Evolutionary conservation across 805 yeast species (phyloP).

Genomic region (Starmerella scarabaei): DNA sequence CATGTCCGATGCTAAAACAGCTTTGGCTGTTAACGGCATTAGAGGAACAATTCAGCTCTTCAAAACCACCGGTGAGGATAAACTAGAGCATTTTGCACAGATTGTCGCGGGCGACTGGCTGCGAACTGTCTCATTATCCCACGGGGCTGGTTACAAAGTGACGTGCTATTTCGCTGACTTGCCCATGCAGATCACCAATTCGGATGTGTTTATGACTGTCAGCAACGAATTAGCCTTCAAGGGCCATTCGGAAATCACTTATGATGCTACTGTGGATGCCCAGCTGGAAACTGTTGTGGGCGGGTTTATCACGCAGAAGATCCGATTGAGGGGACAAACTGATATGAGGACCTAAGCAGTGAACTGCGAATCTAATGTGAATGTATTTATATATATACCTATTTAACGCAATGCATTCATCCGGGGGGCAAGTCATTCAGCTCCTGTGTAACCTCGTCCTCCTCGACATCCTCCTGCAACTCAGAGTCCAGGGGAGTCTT

Average conservation of each 20-base stretch:
- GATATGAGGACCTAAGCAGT: constrained; percentile 5
- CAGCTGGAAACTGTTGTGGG: constrained; percentile 12
- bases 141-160: constrained; percentile 27
- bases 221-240: constrained; percentile 31
- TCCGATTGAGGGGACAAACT: constrained; percentile 13
- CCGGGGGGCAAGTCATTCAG: constrained; percentile 92
- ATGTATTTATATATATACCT: background rate
- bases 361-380: background rate
- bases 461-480: constrained; percentile 31
- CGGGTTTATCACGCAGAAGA: constrained; percentile 4
- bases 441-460: constrained; percentile 39
- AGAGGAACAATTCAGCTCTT: constrained; percentile 34
- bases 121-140: constrained; percentile 26
- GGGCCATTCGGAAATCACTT: constrained; percentile 31
- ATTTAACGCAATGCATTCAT: constrained; percentile 29
- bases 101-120: constrained; percentile 35
- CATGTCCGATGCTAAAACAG: constrained; percentile 17
- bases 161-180: constrained; percentile 33
- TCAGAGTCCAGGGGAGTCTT: constrained; percentile 70
- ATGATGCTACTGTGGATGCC: constrained; percentile 31
- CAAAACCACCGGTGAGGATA: constrained; percentile 24
- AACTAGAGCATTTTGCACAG: constrained; percentile 31
- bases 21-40: constrained; percentile 28
- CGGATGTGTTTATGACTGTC: constrained; percentile 32
- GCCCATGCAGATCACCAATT: constrained; percentile 33